Conservation (phyloP, 768 basidiomycete species). For the Collybia sordida region DNA sequence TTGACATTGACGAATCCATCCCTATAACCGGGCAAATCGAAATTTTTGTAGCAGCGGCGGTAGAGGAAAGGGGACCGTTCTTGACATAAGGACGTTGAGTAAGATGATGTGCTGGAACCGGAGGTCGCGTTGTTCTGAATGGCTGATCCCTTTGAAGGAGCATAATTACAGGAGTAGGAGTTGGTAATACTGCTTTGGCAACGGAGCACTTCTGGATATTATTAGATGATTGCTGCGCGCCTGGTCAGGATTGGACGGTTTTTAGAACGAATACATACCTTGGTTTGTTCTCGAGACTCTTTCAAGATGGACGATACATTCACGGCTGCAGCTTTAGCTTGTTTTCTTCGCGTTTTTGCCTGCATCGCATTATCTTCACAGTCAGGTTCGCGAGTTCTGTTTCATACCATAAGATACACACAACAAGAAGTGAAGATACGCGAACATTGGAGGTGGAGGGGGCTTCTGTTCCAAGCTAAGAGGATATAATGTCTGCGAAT, state of each 20-base stretch:
- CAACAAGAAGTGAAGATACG: neutral
- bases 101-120: slow-evolving; percentile 27
- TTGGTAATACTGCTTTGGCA: neutral
- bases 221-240: neutral
- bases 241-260: neutral
- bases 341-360: slow-evolving; percentile 41
- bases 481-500: slow-evolving; percentile 29
- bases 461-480: slow-evolving; percentile 45
- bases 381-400: slow-evolving; percentile 49
- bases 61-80: slow-evolving; percentile 6
- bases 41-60: slow-evolving; percentile 1
- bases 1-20: slow-evolving; percentile 2
- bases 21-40: slow-evolving; percentile 23
- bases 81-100: slow-evolving; percentile 31
- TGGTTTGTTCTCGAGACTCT: slow-evolving; percentile 17
- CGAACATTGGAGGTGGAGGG: slow-evolving; percentile 38
- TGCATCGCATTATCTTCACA: slow-evolving; percentile 44
- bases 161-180: slow-evolving; percentile 23
- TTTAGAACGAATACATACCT: slow-evolving; percentile 9
- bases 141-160: slow-evolving; percentile 27
- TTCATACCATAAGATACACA: neutral
- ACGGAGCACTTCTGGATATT: slow-evolving; percentile 1
- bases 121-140: slow-evolving; percentile 40
- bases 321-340: slow-evolving; percentile 39
- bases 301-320: slow-evolving; percentile 29